Evolutionary conservation across 106 monocot genomes (phyloP).

Genomic region (Apostasia shenzhenica): DNA sequence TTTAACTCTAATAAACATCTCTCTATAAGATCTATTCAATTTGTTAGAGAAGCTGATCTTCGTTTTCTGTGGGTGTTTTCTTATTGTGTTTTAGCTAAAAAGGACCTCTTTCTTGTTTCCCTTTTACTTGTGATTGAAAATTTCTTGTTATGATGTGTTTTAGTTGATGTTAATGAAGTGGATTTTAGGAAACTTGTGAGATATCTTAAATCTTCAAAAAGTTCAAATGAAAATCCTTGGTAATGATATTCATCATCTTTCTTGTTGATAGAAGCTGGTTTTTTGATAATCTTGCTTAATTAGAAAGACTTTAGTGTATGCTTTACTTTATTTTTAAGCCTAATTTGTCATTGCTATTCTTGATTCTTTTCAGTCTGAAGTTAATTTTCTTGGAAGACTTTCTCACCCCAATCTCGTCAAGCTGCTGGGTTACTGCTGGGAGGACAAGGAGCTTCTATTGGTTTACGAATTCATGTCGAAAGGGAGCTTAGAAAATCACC

Average conservation of each 20-base stretch:
- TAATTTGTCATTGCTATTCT: slow-evolving; percentile 5
- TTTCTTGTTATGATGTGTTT: no score
- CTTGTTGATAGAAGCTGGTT: no score
- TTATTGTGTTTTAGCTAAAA: not conserved
- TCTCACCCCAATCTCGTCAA: slow-evolving; percentile 32
- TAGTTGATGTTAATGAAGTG: no score
- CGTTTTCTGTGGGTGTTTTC: not conserved
- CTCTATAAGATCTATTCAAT: no score
- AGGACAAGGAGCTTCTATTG: slow-evolving; percentile 20
- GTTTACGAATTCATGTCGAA: slow-evolving; percentile 27
- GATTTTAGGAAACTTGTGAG: no score
- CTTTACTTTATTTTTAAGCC: not conserved
- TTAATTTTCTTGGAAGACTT: slow-evolving; percentile 20
- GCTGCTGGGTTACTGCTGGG: slow-evolving; percentile 23
- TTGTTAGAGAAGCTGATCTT: no score
- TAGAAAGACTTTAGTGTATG: not conserved
- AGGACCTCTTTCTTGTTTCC: not conserved
- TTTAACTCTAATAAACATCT: not conserved
- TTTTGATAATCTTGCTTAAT: no score
- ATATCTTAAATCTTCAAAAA: no score
- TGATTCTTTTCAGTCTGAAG: slow-evolving; percentile 13
- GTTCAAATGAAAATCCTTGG: no score
- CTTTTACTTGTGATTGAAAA: not conserved
- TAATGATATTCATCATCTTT: no score
- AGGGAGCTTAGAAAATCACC: slow-evolving; percentile 26